Evolutionary conservation across 2,329 filamentous ascomycete genomes (phyloP).

Genomic region (Botryotinia globosa): DNA sequence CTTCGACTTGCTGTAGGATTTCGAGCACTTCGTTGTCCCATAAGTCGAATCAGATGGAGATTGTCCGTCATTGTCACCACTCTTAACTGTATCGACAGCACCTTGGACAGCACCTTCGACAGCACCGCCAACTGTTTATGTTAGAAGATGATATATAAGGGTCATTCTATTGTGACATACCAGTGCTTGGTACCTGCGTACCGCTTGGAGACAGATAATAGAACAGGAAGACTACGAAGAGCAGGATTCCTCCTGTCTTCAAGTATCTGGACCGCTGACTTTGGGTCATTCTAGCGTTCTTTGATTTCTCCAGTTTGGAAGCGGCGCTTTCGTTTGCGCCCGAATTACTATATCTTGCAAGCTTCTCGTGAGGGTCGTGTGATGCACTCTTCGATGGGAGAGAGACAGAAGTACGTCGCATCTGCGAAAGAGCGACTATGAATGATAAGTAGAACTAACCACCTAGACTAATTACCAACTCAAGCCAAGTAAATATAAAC

Average conservation of each 20-base stretch:
- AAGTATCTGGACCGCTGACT: slow-evolving; percentile 63
- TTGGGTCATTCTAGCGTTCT: slow-evolving; percentile 59
- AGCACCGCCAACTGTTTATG: slow-evolving; percentile 27
- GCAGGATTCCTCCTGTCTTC: slow-evolving; percentile 61
- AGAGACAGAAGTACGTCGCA: slow-evolving; percentile 65
- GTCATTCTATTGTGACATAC: slow-evolving; percentile 20
- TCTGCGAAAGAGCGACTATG: slow-evolving; percentile 39
- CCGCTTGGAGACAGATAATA: slow-evolving; percentile 62
- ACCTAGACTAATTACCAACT: slow-evolving; percentile 12
- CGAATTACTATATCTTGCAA: slow-evolving; percentile 54
- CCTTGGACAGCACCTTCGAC: slow-evolving; percentile 20
- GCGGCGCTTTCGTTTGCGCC: slow-evolving; percentile 42
- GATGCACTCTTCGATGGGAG: slow-evolving; percentile 58
- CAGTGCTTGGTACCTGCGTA: slow-evolving; percentile 36
- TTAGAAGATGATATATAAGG: slow-evolving; percentile 7
- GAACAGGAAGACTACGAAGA: slow-evolving; percentile 58
- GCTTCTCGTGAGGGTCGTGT: slow-evolving; percentile 64
- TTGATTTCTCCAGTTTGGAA: slow-evolving; percentile 53
- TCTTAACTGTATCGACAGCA: slow-evolving; percentile 23
- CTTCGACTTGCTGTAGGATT: slow-evolving; percentile 81
- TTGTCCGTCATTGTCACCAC: slow-evolving; percentile 47
- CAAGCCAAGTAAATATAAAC: slow-evolving; percentile 13
- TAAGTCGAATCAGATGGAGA: slow-evolving; percentile 58
- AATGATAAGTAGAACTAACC: slow-evolving; percentile 20
- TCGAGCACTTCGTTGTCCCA: slow-evolving; percentile 72